Evolutionary conservation across 2,329 filamentous ascomycete species (phyloP).

Genomic region (Aspergillus cejpii): DNA sequence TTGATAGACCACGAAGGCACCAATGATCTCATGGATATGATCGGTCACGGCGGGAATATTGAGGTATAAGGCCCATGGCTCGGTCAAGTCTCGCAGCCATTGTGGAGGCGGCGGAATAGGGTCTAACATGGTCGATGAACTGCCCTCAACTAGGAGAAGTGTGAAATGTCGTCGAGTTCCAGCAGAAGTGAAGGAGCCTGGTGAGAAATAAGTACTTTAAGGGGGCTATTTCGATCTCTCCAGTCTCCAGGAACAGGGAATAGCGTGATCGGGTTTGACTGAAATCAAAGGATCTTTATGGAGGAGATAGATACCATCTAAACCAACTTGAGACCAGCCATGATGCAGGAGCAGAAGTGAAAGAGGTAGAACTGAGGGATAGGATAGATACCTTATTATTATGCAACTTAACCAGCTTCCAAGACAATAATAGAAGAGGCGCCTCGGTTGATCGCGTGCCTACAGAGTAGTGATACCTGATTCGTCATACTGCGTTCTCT

Average conservation of each 20-base stretch:
- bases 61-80: slow-evolving; percentile 48
- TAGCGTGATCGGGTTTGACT: background rate
- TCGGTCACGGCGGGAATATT: slow-evolving; percentile 51
- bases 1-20: slow-evolving; percentile 53
- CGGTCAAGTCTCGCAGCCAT: slow-evolving; percentile 44
- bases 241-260: background rate
- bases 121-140: slow-evolving; percentile 38
- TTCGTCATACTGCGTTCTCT: slow-evolving; percentile 7
- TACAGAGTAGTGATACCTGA: slow-evolving; percentile 16
- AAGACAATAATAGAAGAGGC: slow-evolving; percentile 1
- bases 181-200: slow-evolving; percentile 2
- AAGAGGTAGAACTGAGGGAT: slow-evolving; percentile 7
- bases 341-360: slow-evolving; percentile 10
- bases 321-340: slow-evolving; percentile 10
- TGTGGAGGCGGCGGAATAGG: slow-evolving; percentile 45
- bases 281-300: slow-evolving; percentile 1
- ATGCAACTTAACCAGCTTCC: background rate
- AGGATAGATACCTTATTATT: slow-evolving; percentile 1
- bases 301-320: slow-evolving; percentile 1
- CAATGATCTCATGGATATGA: slow-evolving; percentile 56
- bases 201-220: background rate
- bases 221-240: background rate
- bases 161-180: slow-evolving; percentile 7
- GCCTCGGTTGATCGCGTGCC: slow-evolving; percentile 14
- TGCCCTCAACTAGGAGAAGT: slow-evolving; percentile 8